These are phyloP conservation scores for Diaporthe aspalathi DNA, from an alignment of 2,329 filamentous ascomycete species.

Conservation along the genomic window DNA sequence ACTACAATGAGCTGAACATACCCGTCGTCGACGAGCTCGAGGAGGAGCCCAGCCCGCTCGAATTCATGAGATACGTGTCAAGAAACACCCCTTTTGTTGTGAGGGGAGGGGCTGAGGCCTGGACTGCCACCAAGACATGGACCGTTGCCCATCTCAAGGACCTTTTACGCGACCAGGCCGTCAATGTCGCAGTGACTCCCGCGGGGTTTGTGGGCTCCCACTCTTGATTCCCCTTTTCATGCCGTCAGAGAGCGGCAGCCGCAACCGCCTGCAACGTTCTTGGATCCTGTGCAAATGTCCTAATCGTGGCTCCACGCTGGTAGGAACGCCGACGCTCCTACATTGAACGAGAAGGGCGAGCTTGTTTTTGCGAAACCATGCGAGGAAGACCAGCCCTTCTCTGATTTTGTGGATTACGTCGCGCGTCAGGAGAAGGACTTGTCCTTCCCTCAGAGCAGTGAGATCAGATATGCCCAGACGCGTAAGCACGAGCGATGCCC, in stretches of 20 bases:
- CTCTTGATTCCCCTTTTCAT: neutral
- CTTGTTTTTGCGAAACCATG: conserved; percentile 77
- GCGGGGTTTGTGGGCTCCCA: conserved; percentile 63
- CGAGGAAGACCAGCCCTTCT: conserved; percentile 73
- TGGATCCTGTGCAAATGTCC: neutral
- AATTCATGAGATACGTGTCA: conserved; percentile 83
- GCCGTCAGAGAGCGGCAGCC: neutral
- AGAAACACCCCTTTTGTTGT: conserved; percentile 81
- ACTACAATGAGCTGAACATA: conserved; percentile 80
- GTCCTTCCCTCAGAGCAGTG: conserved; percentile 46
- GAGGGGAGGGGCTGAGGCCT: conserved; percentile 69
- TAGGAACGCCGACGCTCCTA: conserved; percentile 66
- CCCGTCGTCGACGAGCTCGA: conserved; percentile 68
- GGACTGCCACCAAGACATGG: conserved; percentile 74
- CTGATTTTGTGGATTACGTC: conserved; percentile 71
- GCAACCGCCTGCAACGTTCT: neutral
- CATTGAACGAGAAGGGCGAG: conserved; percentile 47
- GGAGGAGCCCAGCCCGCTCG: conserved; percentile 76
- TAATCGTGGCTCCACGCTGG: conserved; percentile 27
- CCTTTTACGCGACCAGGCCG: conserved; percentile 64
- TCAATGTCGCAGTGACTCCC: conserved; percentile 85
- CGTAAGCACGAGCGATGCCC: conserved; percentile 58
- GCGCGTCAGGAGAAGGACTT: conserved; percentile 64
- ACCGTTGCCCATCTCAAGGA: conserved; percentile 67
- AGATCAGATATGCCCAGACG: conserved; percentile 80